Base-by-base conservation (phyloP, 257 asterid genomes). In the Gentiana macrophylla region DNA sequence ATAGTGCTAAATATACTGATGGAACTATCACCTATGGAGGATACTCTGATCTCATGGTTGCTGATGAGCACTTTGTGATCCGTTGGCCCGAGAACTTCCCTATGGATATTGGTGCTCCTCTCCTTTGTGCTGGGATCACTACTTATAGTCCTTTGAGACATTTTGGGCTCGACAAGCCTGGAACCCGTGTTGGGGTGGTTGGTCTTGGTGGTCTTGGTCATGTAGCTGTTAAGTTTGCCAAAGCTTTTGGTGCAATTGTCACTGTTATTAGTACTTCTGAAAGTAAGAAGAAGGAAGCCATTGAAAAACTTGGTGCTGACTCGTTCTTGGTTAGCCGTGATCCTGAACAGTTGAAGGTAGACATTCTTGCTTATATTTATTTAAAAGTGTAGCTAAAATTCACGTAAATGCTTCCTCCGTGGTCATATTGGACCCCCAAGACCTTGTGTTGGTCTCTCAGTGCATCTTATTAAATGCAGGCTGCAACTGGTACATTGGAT, bases 201-300 rank as follows among this genome's bases (percentile, higher is more conserved):
- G 91, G 94, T 50, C 79, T 84, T 2, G 91, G 91, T 33, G 91
- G 94, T 2, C 80, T 82, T 45, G 94, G 91, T 59, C 94, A 84
- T 55, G 67, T 82, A 61, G 91, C 91, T 9, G 86, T 84, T 13
- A 81, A 84, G 58, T 53, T 84, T 32, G 94, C 80, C 32, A 84
- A 84, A 76, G 94, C 84, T 15, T 79, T 84, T 46, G 94, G 94
- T 60, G 52, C 72, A 61, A 75, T 76, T 60, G 88, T 84, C 24
- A 81, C 84, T 34, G 88, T 84, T 7, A 79, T 82, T 51, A 84
- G 94, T 60, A 75, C 75, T n/a, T 75, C 87, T 2, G 77, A 74
- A 0, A 52, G 59, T 8, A 82, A 84, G 59, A 68, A 77, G 56
- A 63, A 38, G 12, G 94, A 79, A 55, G 91, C 91, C 44, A 61